Percentiles rank a stretch among this genome's conserved stretches.
These are phyloP conservation scores for Austroboletus festivus DNA, from an alignment of 768 basidiomycete genomes.

Conservation along the genomic window DNA sequence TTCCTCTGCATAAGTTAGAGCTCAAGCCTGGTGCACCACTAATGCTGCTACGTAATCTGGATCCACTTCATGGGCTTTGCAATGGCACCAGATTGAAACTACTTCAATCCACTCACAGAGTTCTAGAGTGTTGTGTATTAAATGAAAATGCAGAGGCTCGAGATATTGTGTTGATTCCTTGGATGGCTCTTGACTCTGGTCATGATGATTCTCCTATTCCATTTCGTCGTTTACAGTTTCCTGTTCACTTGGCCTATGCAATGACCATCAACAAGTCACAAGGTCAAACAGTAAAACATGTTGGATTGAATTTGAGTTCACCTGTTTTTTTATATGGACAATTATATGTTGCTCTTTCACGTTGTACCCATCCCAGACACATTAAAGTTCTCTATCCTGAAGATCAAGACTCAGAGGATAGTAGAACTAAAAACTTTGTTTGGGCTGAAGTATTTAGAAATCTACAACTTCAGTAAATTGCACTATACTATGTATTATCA, in stretches of 20 bases:
- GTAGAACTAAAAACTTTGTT: not conserved
- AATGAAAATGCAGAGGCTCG: conserved; percentile 1
- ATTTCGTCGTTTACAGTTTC: conserved; percentile 27
- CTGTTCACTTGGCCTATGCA: conserved; percentile 35
- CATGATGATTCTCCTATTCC: conserved; percentile 19
- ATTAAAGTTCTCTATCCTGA: not conserved
- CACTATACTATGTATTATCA: no score
- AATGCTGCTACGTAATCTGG: conserved; percentile 44
- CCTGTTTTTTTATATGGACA: conserved; percentile 36
- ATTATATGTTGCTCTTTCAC: conserved; percentile 35
- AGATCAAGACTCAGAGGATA: not conserved
- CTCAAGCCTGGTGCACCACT: conserved; percentile 36
- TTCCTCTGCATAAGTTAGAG: conserved; percentile 38
- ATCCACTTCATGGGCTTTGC: conserved; percentile 34
- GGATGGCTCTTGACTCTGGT: conserved; percentile 23
- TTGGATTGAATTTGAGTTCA: conserved; percentile 30
- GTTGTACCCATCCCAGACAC: conserved; percentile 4
- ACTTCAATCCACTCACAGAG: conserved; percentile 14
- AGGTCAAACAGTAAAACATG: conserved; percentile 34
- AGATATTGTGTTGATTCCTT: conserved; percentile 28
- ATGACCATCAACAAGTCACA: conserved; percentile 41
- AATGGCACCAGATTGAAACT: conserved; percentile 35
- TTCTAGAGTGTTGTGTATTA: conserved; percentile 27
- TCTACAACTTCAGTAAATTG: no score
- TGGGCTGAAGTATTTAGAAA: conserved; percentile 1